Conservation (phyloP, 257 asterid genomes). For the Ballota nigra region DNA sequence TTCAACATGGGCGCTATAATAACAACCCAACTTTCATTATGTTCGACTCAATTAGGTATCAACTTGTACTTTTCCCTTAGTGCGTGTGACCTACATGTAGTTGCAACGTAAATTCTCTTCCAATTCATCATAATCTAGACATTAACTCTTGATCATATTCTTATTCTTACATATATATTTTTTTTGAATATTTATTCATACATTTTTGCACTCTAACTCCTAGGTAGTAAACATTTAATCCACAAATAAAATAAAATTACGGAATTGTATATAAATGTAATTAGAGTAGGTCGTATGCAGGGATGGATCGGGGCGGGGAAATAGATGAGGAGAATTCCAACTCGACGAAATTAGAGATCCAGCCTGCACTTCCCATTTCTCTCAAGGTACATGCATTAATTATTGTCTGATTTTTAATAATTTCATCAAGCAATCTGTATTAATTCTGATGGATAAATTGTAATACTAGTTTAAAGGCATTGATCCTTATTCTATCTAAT, state of each 20-base stretch:
- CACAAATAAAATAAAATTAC: no score
- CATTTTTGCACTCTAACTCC: no score
- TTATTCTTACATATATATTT: no score
- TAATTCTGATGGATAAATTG: no score
- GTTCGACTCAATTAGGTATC: no score
- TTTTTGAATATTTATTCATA: no score
- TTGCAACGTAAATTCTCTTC: background rate
- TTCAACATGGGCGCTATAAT: background rate
- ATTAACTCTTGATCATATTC: background rate
- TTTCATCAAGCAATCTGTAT: background rate
- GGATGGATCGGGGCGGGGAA: background rate
- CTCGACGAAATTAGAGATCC: conserved; percentile 30
- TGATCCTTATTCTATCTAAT: no score
- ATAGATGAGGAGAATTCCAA: conserved; percentile 24
- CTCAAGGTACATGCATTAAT: conserved; percentile 29
- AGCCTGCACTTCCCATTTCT: conserved; percentile 36
- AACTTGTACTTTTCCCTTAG: background rate
- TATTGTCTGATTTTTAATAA: no score
- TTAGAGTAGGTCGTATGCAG: background rate
- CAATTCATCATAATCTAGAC: background rate
- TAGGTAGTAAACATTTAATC: no score
- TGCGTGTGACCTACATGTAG: background rate
- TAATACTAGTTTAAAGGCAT: no score
- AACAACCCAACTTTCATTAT: background rate
- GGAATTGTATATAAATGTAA: background rate